These are phyloP conservation scores for Picochlorum costavermella DNA, from an alignment of 139 green algal species.

Conservation along the genomic window DNA sequence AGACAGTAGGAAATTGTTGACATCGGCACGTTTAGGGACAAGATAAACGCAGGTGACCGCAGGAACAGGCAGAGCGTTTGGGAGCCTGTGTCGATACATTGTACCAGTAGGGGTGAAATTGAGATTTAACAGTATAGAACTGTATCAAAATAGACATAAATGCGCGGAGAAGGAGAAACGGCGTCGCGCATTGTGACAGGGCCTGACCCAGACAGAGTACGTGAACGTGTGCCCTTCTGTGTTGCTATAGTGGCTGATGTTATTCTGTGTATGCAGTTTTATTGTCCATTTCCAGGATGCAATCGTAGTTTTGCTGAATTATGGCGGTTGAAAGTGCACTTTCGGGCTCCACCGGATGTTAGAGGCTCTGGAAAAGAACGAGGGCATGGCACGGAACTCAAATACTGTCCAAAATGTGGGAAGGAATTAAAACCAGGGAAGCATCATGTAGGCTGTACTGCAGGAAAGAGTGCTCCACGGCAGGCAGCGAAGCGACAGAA, in stretches of 20 bases:
- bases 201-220: conserved; percentile 21
- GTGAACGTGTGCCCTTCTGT: neutral
- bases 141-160: neutral
- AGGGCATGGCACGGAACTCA: conserved; percentile 73
- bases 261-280: conserved; percentile 17
- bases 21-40: too few relatives aligned
- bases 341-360: conserved; percentile 66
- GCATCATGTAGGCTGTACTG: conserved; percentile 75
- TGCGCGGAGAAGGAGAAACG: conserved; percentile 6
- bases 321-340: conserved; percentile 70
- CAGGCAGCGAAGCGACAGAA: conserved; percentile 32
- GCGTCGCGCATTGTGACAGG: conserved; percentile 20
- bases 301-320: conserved; percentile 76
- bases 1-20: too few relatives aligned
- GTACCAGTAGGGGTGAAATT: neutral
- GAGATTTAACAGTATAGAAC: neutral
- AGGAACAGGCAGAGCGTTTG: too few relatives aligned
- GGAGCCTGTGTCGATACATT: too few relatives aligned
- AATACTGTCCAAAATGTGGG: conserved; percentile 69
- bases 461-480: conserved; percentile 29
- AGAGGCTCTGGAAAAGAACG: conserved; percentile 72
- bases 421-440: conserved; percentile 70
- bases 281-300: conserved; percentile 49
- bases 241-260: neutral
- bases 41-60: too few relatives aligned